A percentile compares a stretch with the other conserved stretches of the same genome.
Evolutionary conservation across 768 basidiomycete genomes (phyloP).

Genomic region (Calvatia gigantea): DNA sequence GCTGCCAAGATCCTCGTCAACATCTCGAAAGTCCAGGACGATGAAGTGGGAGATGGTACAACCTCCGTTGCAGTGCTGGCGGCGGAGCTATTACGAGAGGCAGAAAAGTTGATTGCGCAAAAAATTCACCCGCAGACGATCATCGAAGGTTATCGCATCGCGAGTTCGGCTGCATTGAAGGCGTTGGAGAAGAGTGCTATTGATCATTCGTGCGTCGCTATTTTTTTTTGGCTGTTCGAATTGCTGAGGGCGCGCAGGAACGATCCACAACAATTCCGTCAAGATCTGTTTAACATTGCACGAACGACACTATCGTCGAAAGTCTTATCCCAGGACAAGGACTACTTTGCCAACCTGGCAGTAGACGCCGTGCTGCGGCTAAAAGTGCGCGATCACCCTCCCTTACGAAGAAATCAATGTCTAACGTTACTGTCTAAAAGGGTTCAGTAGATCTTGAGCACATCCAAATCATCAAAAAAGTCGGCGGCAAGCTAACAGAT

Average conservation of each 20-base stretch:
- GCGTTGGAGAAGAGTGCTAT: constrained; percentile 81
- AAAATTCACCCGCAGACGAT: constrained; percentile 99
- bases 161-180: constrained; percentile 76
- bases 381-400: constrained; percentile 49
- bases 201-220: constrained; percentile 73
- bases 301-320: constrained; percentile 94
- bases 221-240: not conserved
- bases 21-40: constrained; percentile 99
- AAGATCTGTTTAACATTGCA: constrained; percentile 95
- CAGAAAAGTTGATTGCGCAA: constrained; percentile 87
- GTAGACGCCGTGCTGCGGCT: constrained; percentile 94
- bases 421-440: constrained; percentile 30
- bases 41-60: constrained; percentile 97
- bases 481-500: constrained; percentile 97
- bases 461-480: constrained; percentile 99
- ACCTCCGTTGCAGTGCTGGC: constrained; percentile 91
- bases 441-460: constrained; percentile 97
- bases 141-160: constrained; percentile 94
- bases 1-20: constrained; percentile 99
- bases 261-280: constrained; percentile 71
- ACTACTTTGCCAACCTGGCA: constrained; percentile 96
- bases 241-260: constrained; percentile 38
- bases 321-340: constrained; percentile 94
- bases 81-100: constrained; percentile 88
- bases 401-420: not conserved